phyloP scores from a whole-genome alignment of 345 rosid species.

The Chamaenerion angustifolium region DNA sequence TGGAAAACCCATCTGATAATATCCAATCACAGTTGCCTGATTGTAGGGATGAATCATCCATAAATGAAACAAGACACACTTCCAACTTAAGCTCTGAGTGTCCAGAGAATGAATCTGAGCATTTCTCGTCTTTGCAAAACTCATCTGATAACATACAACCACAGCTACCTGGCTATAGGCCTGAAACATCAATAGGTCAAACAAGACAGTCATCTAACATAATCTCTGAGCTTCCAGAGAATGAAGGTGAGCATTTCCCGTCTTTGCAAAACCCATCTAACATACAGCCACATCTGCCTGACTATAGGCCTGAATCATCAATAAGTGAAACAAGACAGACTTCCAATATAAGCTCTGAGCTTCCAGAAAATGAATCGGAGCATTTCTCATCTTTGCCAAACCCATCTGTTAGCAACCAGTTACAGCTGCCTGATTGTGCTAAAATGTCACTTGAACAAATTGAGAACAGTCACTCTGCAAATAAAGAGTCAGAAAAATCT shows the following conservation, averaged over 20 bases:
- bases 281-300: slow-evolving; percentile 10
- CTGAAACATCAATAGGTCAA: no score
- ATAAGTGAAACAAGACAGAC: no score
- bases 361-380: slow-evolving; percentile 9
- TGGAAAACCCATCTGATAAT: slow-evolving; percentile 10
- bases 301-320: not conserved
- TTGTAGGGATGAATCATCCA: not conserved
- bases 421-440: slow-evolving; percentile 12
- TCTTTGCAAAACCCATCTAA: slow-evolving; percentile 9
- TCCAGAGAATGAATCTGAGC: slow-evolving; percentile 4
- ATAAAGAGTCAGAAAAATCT: slow-evolving; percentile 12
- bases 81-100: slow-evolving; percentile 14
- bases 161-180: slow-evolving; percentile 8
- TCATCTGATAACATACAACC: slow-evolving; percentile 10
- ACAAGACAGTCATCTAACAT: slow-evolving; percentile 9
- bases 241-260: slow-evolving; percentile 12
- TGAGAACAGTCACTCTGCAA: slow-evolving; percentile 3
- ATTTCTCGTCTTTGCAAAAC: slow-evolving; percentile 3
- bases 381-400: slow-evolving; percentile 11
- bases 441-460: slow-evolving; percentile 14
- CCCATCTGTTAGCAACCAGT: slow-evolving; percentile 9
- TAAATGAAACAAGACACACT: not conserved
- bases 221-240: slow-evolving; percentile 12
- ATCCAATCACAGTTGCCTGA: slow-evolving; percentile 11
- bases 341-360: no score